phyloP scores from a whole-genome alignment of 75 land plant species.

The Larix kaempferi region DNA sequence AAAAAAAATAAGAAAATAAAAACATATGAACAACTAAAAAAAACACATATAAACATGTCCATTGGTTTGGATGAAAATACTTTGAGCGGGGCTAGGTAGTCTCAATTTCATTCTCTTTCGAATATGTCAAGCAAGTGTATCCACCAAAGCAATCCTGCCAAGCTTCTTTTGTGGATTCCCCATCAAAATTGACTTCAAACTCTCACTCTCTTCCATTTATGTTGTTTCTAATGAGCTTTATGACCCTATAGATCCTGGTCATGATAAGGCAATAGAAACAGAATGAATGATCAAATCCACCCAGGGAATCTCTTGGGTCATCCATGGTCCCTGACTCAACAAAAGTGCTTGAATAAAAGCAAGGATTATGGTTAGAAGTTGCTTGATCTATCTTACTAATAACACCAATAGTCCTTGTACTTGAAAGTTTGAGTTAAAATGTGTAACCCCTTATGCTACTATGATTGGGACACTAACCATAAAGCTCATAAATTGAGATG shows the following conservation, averaged over 20 bases:
- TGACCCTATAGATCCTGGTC: slow-evolving; percentile 68
- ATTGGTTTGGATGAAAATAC: slow-evolving; percentile 22
- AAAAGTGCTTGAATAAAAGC: slow-evolving; percentile 95
- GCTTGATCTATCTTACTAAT: slow-evolving; percentile 99
- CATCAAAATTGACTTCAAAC: slow-evolving; percentile 75
- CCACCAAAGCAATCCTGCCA: slow-evolving; percentile 91
- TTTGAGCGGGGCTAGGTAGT: slow-evolving; percentile 85
- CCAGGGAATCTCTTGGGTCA: slow-evolving; percentile 80
- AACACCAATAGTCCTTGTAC: slow-evolving; percentile 90
- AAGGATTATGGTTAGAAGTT: slow-evolving; percentile 75
- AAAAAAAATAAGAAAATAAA: no score
- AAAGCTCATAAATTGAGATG: no score
- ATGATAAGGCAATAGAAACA: slow-evolving; percentile 89
- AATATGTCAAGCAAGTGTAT: slow-evolving; percentile 83
- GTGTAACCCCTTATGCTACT: background rate
- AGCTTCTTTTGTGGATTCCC: slow-evolving; percentile 84
- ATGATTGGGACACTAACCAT: no score
- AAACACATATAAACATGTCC: no score
- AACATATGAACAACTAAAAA: no score
- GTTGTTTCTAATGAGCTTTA: slow-evolving; percentile 95
- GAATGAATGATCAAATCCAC: slow-evolving; percentile 98
- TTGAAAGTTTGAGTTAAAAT: slow-evolving; percentile 22
- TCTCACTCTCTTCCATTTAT: slow-evolving; percentile 93
- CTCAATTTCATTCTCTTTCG: slow-evolving; percentile 91
- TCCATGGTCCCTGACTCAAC: slow-evolving; percentile 78